phyloP scores from a whole-genome alignment of 2,329 filamentous ascomycete species.

The Hypoxylon sp. region DNA sequence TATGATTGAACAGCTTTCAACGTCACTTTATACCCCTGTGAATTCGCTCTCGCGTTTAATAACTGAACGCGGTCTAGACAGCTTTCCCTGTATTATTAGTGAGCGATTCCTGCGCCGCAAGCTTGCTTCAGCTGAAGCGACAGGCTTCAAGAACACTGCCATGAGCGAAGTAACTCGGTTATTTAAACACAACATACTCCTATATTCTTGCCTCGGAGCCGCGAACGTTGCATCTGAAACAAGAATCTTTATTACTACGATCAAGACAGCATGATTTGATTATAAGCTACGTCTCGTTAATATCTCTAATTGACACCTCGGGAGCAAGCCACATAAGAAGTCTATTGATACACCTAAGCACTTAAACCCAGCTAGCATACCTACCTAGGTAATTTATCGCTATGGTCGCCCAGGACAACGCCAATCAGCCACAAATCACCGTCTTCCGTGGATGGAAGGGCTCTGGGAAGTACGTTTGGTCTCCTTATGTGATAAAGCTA shows the following conservation, averaged over 20 bases:
- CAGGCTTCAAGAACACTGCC: constrained; percentile 3
- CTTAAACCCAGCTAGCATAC: neutral
- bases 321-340: neutral
- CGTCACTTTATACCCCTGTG: neutral
- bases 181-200: neutral
- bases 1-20: neutral
- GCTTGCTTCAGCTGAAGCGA: constrained; percentile 19
- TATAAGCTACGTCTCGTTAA: neutral
- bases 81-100: constrained; percentile 11
- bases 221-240: neutral
- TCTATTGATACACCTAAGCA: no score
- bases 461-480: constrained; percentile 65
- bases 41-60: constrained; percentile 24
- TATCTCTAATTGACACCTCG: neutral
- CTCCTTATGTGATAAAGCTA: constrained; percentile 74
- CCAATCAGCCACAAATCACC: constrained; percentile 52
- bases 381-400: constrained; percentile 10
- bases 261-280: neutral
- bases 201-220: neutral
- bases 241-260: neutral
- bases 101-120: constrained; percentile 7
- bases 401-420: constrained; percentile 20
- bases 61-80: constrained; percentile 2
- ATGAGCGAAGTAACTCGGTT: neutral
- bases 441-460: constrained; percentile 67